Base-by-base conservation (phyloP, 2,329 filamentous ascomycete genomes). In the Truncatella angustata region DNA sequence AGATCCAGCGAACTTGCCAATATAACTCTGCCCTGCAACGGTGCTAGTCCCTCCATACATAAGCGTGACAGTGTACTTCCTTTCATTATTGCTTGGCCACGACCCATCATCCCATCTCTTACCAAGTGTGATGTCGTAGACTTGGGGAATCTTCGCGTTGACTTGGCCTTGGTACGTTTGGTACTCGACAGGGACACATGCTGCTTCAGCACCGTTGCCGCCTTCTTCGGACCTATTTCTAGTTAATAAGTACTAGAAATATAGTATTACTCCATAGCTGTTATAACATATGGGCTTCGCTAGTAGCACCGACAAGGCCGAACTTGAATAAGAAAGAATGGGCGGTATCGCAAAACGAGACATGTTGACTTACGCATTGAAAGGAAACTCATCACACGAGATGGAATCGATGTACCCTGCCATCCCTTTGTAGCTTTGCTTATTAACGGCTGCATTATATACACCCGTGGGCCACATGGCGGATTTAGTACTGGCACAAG, bases 351-450 rank as follows among this genome's bases (percentile, higher is more conserved):
- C 16, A 7, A 7, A 18, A 21, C 5, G 14, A 23, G 12, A 43
- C 14, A 5, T 4, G 39, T 10, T 23, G 4, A 43, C 39, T 24
- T 24, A 43, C 39, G 28, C 28, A 32, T 32, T 32, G 2, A 32
- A 43, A 23, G 39, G 39, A n/a, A 43, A 43, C n/a, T 43, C 39
- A 24, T 43, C 39, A n/a, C 39, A 43, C 4, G 39, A 43, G 10
- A 43, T 43, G 5, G 11, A 23, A 12, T 43, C 39, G 9, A 21
- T 23, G 21, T 24, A 43, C 26, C 39, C 39, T 23, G 20, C 18
- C 23, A 21, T 23, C 3, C n/a, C 12, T n/a, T 43, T 18, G 16
- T 43, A 43, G 21, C n/a, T 21, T 6, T 18, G 39, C 11, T 43
- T 43, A 7, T 18, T 43, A 4, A 23, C n/a, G 10, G 18, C 39